These are phyloP conservation scores for Epichloe brachyelytri DNA, from an alignment of 2,329 filamentous ascomycete genomes.

Conservation along the genomic window DNA sequence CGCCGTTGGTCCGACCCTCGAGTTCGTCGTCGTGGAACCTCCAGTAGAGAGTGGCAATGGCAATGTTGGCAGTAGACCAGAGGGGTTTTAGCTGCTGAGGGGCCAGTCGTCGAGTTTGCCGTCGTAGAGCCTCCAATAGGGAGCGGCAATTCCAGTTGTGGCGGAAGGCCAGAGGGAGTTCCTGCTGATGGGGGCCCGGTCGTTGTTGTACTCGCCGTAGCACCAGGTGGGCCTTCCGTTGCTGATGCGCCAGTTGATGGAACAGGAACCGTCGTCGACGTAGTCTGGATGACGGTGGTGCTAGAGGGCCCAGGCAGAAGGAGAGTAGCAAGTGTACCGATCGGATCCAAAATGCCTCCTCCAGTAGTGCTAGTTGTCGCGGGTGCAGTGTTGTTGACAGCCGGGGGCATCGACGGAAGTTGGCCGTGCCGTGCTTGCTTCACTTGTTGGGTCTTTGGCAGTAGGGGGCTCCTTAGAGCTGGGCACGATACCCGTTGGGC, in stretches of 20 bases:
- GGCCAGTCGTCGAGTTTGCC: neutral
- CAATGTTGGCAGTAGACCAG: neutral
- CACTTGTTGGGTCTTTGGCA: neutral
- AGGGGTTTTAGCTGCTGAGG: no score
- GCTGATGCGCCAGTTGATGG: neutral
- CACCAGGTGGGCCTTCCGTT: neutral
- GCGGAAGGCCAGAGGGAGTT: neutral
- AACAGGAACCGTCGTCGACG: neutral
- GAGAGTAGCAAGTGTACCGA: slow-evolving; percentile 11
- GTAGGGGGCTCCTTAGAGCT: neutral
- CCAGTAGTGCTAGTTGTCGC: neutral
- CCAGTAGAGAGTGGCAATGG: neutral
- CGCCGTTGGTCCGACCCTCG: neutral
- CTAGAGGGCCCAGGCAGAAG: slow-evolving; percentile 8
- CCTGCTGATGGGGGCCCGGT: neutral
- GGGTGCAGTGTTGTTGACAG: slow-evolving; percentile 1
- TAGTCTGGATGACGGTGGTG: slow-evolving; percentile 1
- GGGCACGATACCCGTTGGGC: slow-evolving; percentile 15
- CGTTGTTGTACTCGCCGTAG: neutral
- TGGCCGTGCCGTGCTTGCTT: neutral
- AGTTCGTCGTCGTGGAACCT: neutral
- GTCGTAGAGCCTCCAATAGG: neutral
- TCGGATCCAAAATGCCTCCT: slow-evolving; percentile 12
- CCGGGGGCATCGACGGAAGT: neutral
- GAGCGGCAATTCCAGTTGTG: neutral